These are phyloP conservation scores for Fragaria iinumae DNA, from an alignment of 306 rosid species.

Conservation along the genomic window DNA sequence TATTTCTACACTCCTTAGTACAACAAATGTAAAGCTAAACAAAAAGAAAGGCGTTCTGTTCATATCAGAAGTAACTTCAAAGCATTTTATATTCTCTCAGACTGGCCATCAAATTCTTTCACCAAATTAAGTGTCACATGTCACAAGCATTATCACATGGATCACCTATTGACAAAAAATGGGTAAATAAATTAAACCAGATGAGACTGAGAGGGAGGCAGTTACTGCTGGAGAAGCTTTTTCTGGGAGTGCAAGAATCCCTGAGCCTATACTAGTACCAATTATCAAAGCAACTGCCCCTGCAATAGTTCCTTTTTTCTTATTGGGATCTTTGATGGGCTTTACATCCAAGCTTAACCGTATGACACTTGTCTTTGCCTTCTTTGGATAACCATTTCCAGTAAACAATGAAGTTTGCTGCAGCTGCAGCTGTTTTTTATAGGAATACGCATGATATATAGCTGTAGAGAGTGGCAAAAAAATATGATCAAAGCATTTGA, in stretches of 20 bases:
- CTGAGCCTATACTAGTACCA: conserved; percentile 66
- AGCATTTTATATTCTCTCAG: neutral
- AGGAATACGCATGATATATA: conserved; percentile 21
- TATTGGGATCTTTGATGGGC: conserved; percentile 7
- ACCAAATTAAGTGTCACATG: neutral
- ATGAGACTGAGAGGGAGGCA: conserved; percentile 1
- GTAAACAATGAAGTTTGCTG: neutral
- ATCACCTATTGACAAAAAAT: neutral
- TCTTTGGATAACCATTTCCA: conserved; percentile 16
- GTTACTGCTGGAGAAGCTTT: conserved; percentile 70
- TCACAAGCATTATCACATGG: neutral
- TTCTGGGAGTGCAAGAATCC: conserved; percentile 71
- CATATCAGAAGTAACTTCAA: neutral
- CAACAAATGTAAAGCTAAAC: neutral
- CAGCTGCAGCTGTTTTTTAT: conserved; percentile 19
- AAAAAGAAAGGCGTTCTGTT: neutral
- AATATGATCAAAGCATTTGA: conserved; percentile 6
- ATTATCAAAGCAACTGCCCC: conserved; percentile 71
- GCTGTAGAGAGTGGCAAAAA: conserved; percentile 17
- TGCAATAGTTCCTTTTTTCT: conserved; percentile 47
- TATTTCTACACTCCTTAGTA: neutral
- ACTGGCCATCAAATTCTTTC: neutral
- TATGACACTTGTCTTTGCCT: conserved; percentile 21
- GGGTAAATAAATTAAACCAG: neutral
- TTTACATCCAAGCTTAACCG: conserved; percentile 17